phyloP scores from a whole-genome alignment of 2,329 filamentous ascomycete genomes.

The Sarocladiaceae sp. region DNA sequence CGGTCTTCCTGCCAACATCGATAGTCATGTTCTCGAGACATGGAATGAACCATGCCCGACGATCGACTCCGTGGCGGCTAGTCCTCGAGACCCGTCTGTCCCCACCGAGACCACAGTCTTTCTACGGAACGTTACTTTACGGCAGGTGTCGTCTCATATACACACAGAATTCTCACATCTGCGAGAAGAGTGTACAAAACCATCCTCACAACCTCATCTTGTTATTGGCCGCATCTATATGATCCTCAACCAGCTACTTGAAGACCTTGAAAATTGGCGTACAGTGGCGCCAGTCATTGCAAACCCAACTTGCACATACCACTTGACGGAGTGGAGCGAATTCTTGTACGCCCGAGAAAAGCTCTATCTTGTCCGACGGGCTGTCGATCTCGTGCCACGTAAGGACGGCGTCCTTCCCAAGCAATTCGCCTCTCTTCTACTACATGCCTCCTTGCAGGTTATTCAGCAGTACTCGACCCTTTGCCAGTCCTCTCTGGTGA shows the following conservation, averaged over 20 bases:
- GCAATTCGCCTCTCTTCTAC: constrained; percentile 26
- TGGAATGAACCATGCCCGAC: not conserved
- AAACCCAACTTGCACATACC: constrained; percentile 32
- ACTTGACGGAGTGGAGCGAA: constrained; percentile 40
- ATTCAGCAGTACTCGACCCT: constrained; percentile 34
- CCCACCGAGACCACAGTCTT: not conserved
- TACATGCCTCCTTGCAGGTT: constrained; percentile 28
- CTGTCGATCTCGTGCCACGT: constrained; percentile 33
- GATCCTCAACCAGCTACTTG: not conserved
- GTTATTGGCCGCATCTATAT: not conserved
- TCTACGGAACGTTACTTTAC: not conserved
- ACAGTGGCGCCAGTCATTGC: constrained; percentile 24
- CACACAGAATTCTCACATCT: not conserved
- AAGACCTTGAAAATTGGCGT: constrained; percentile 24
- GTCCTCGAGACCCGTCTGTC: not conserved
- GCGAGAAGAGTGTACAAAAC: not conserved
- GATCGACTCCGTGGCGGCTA: not conserved
- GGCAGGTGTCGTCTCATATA: not conserved
- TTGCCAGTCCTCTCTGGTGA: constrained; percentile 29
- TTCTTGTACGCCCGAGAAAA: constrained; percentile 35
- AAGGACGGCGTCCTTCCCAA: constrained; percentile 25
- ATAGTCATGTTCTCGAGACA: constrained; percentile 17
- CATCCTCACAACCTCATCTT: not conserved
- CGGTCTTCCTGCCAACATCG: constrained; percentile 27
- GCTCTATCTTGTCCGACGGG: constrained; percentile 34